Percentiles rank a stretch among this genome's conserved stretches.
Evolutionary conservation across 257 asterid species (phyloP).

Genomic region (Solanum tarapatanum): DNA sequence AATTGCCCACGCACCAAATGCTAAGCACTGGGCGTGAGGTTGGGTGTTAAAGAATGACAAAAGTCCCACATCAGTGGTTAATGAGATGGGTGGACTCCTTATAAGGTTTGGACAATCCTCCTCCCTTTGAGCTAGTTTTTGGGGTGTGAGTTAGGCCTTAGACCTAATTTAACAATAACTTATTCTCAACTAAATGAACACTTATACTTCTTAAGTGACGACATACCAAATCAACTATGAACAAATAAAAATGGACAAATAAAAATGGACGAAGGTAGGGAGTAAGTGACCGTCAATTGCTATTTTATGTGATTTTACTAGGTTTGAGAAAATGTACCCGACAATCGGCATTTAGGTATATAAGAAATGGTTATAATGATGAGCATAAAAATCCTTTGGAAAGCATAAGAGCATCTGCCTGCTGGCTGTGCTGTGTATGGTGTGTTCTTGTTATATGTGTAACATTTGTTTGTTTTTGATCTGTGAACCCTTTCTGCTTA

Average conservation of each 20-base stretch:
- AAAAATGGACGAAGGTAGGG: background rate
- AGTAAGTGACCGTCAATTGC: background rate
- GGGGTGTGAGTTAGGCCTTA: no score
- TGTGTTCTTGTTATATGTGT: slow-evolving; percentile 5
- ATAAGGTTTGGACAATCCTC: no score
- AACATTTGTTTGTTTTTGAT: slow-evolving; percentile 5
- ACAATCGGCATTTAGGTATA: background rate
- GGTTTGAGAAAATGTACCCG: background rate
- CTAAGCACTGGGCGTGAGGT: no score
- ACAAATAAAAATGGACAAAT: background rate
- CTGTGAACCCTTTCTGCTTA: background rate
- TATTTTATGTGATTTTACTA: background rate
- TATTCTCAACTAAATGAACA: accelerated
- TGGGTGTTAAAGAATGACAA: no score
- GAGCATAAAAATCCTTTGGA: background rate
- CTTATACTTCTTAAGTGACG: no score
- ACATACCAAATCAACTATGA: no score
- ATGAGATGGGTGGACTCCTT: no score
- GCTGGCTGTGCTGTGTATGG: background rate
- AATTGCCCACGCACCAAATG: no score
- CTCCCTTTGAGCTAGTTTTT: no score
- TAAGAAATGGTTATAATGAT: background rate
- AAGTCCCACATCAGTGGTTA: no score
- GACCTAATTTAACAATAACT: no score
- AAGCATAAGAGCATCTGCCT: background rate